Evolutionary conservation across 2,329 filamentous ascomycete species (phyloP).

Genomic region (Dactylonectria macrodidyma): DNA sequence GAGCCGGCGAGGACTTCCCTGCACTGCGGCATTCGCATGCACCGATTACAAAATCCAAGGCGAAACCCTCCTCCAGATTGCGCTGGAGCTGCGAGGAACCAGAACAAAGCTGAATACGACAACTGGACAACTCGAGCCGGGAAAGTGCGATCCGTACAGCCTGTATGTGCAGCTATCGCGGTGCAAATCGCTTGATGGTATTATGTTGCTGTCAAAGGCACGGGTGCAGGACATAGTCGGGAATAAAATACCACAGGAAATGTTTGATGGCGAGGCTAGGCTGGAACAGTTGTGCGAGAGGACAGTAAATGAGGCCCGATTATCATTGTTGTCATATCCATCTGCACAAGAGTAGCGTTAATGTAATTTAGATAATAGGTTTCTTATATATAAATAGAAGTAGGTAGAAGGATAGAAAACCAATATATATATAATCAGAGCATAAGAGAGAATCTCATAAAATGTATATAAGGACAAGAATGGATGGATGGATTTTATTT

Average conservation of each 20-base stretch:
- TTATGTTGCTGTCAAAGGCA: conserved; percentile 1
- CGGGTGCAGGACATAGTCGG: conserved; percentile 11
- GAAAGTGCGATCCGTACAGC: conserved; percentile 1
- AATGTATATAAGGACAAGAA: too few species aligned
- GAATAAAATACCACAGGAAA: conserved; percentile 17
- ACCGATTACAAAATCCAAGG: conserved; percentile 18
- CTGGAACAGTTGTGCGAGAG: not conserved
- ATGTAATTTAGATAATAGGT: too few species aligned
- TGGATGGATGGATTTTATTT: not conserved
- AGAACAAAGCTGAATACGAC: conserved; percentile 7
- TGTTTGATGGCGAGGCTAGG: conserved; percentile 12
- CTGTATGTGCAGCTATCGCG: too few species aligned
- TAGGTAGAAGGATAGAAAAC: too few species aligned
- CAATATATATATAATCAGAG: too few species aligned
- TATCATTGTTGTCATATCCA: not conserved
- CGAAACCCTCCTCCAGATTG: conserved; percentile 1
- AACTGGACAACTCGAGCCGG: conserved; percentile 10
- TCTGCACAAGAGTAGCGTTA: too few species aligned
- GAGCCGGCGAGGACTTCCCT: too few species aligned
- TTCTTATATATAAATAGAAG: too few species aligned
- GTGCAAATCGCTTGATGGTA: conserved; percentile 5
- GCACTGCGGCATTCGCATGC: not conserved
- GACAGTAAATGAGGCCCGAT: conserved; percentile 9
- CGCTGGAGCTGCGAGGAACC: conserved; percentile 14
- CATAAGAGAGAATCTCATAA: too few species aligned